Evolutionary conservation across 306 rosid genomes (phyloP), one percentile per base, ranked within the genome.

Genomic region (Lagenaria siceraria): DNA sequence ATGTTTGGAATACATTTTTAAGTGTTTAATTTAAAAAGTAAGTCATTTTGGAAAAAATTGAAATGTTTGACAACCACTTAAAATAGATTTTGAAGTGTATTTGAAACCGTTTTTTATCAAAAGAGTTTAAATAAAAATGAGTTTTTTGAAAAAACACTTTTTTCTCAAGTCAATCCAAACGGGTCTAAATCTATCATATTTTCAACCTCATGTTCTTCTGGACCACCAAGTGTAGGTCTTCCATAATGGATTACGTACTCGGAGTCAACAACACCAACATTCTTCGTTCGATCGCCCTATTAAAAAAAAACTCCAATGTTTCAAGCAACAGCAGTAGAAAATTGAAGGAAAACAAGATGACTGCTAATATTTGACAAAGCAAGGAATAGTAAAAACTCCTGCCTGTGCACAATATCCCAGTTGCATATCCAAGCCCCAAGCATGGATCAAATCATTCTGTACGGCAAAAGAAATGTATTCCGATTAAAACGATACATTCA

Each of bases 321-420:
- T 15, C 52, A 61, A 79, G 6, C 40, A 48, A 58, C 43, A 68
- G 78, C 40, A 73, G 36, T n/a, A 18, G 38, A 77, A 13, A 10
- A 38, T 68, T 42, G 13, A 46, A 25, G 75, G 36, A 68, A 25
- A 14, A 63, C 56, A 48, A 60, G 75, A 55, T 79, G 40, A 80
- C 73, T 15, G 75, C 13, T 40, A 59, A 54, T 46, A 73, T 25
- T 53, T n/a, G 22, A 46, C 21, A 63, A 7, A 54, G 58, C 24
- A 76, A 4, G 68, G 46, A 61, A 61, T 14, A 7, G 49, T 63
- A 8, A 58, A 48, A 69, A 80, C 64, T 79, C 96, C 85, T 86
- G 86, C 98, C 98, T 89, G 97, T 55, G 97, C 89, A 80, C 98
- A 95, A 78, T 95, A 95, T 38, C 98, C 98, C 55, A 95, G 91